Evolutionary conservation across 2,329 filamentous ascomycete genomes (phyloP), one percentile per base, ranked within the genome.

Genomic region (Didymella exigua): DNA sequence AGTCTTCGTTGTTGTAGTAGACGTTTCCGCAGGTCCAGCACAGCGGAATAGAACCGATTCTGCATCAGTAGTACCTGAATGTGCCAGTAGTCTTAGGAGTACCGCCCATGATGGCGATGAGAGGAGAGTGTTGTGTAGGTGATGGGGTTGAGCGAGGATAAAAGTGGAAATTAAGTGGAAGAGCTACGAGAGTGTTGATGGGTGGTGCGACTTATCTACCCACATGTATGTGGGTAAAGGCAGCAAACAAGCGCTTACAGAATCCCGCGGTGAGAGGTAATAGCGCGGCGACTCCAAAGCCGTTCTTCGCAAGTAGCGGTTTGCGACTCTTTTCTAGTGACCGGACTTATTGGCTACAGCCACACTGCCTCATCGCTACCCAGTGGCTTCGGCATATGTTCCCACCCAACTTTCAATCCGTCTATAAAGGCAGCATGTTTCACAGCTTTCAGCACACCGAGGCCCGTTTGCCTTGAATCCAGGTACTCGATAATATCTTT

Each of bases 361-460:
- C 81, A 82, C 26, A 66, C 67, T 30, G 81, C 67, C 30, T 75
- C 61, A 56, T 82, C 81, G 27, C 75, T 78, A 0, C 82, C 82
- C 42, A 83, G 56, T 0, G 75, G 75, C 59, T 79, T 79, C 2
- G 81, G 81, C 81, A 83, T 83, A 4, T 73, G 55, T 36, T 82
- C 77, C 78, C 80, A 85, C 0, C 81, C 79, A 21, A 80, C 66
- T 5, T 75, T 59, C 6, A 78, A 63, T 0, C 79, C 81, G 8
- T 82, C 74, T 13, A 86, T 75, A 0, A 14, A 61, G 4, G 79
- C 82, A 16, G 79, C 75, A 64, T 85, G 82, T 40, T 62, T 77
- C 18, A 85, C 69, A 9, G 79, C 79, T 47, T 57, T 77, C 71
- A 84, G 71, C 11, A 66, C 63, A 0, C 82, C 83, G 62, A 83